phyloP scores from a whole-genome alignment of 2,329 filamentous ascomycete species.

The Aureobasidium pullulans region DNA sequence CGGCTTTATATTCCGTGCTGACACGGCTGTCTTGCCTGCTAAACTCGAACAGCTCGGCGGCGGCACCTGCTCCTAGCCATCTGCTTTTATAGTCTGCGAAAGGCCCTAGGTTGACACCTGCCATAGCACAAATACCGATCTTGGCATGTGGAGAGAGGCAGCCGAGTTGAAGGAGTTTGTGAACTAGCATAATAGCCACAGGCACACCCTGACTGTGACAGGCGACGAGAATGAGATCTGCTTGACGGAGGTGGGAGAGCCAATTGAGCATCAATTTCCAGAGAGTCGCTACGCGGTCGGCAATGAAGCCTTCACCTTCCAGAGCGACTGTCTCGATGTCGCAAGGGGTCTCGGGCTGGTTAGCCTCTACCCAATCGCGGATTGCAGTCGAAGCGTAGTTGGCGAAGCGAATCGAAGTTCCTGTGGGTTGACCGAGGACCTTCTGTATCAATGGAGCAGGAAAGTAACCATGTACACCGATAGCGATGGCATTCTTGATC shows the following conservation, averaged over 20 bases:
- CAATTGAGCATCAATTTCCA: conserved; percentile 94
- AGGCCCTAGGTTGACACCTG: conserved; percentile 86
- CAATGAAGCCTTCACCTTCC: conserved; percentile 89
- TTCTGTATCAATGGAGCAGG: conserved; percentile 80
- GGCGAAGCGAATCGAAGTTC: conserved; percentile 89
- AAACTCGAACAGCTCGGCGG: conserved; percentile 94
- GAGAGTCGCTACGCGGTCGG: conserved; percentile 79
- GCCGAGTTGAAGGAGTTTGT: conserved; percentile 85
- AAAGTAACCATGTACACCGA: conserved; percentile 91
- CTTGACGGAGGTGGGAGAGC: conserved; percentile 80
- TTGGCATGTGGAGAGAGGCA: conserved; percentile 63
- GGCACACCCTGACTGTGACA: conserved; percentile 96
- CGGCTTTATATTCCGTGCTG: conserved; percentile 70
- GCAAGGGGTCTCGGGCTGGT: conserved; percentile 53
- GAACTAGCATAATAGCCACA: conserved; percentile 83
- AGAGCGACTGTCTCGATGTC: conserved; percentile 91
- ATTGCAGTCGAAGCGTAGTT: conserved; percentile 80
- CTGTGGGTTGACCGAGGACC: conserved; percentile 89
- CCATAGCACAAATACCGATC: conserved; percentile 82
- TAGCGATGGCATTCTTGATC: conserved; percentile 80
- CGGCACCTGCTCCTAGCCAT: conserved; percentile 72
- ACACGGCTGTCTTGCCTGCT: conserved; percentile 72
- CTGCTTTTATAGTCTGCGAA: conserved; percentile 88
- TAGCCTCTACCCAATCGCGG: conserved; percentile 67
- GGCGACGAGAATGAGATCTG: conserved; percentile 85